Conservation (phyloP, 148 eudicot genomes). For the Cornus florida region DNA sequence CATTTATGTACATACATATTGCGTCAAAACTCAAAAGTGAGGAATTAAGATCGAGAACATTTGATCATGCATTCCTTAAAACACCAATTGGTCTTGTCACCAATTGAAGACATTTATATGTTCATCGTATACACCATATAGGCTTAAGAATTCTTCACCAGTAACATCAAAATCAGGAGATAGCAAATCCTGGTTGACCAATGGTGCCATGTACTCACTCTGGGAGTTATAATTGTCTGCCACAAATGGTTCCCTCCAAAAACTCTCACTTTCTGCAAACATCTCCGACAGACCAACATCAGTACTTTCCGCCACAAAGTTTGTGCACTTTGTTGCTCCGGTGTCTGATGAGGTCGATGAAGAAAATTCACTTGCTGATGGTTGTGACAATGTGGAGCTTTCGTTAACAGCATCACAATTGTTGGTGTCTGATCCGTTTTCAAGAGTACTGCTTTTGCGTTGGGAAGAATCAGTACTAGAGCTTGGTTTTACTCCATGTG, state of each 20-base stretch:
- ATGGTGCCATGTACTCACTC: background rate
- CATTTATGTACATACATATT: no score
- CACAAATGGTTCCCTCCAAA: slow-evolving; percentile 12
- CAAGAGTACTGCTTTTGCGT: background rate
- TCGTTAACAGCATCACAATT: background rate
- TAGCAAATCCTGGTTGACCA: background rate
- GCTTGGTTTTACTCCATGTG: background rate
- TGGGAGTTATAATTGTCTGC: background rate
- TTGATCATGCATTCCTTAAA: no score
- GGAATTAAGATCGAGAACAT: no score
- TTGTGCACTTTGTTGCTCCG: background rate
- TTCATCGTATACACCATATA: background rate
- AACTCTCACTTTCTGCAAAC: background rate
- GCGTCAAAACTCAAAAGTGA: no score
- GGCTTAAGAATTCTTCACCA: background rate
- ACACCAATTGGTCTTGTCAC: background rate
- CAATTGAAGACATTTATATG: background rate
- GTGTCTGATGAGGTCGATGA: background rate
- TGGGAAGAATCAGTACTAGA: background rate
- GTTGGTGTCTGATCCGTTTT: background rate
- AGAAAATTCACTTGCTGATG: background rate
- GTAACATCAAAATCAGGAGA: background rate
- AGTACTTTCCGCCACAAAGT: background rate
- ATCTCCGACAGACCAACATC: background rate
- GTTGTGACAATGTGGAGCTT: slow-evolving; percentile 13